Base-by-base conservation (phyloP, 2,329 filamentous ascomycete species). In the Phaeoacremonium minimum region DNA sequence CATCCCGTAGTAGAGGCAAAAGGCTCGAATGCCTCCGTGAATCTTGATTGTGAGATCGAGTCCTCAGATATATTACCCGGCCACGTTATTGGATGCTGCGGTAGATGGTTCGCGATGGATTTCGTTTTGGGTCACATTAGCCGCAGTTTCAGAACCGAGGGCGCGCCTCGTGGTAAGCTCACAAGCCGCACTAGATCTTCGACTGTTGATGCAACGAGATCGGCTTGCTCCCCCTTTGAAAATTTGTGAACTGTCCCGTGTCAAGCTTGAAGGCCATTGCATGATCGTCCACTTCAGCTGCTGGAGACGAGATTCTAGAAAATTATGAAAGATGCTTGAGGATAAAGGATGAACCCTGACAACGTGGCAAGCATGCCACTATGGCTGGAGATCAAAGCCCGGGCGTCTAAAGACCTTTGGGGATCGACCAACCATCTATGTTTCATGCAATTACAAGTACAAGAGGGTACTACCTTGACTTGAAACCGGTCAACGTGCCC, bases 61-160 rank as follows among this genome's bases (percentile, higher is more conserved):
- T 39, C 42, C 39, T 45, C 44, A 44, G 36, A 45, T 47, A 37
- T 40, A 48, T 50, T 45, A 47, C 28, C 43, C 40, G 26, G 22
- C 22, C 22, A 9, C 30, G 17, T 33, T 41, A 34, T 31, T 37
- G 40, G 35, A 46, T 44, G 48, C n/a, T n/a, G n/a, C n/a, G n/a
- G n/a, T n/a, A n/a, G 44, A 43, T 34, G 38, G 26, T 35, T 28
- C 29, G 22, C 22, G 28, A 30, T 42, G 32, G 40, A 40, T 38
- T 43, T 40, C 36, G 39, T 39, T 45, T 44, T 44, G 41, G 42
- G 39, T 43, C 28, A 35, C 33, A 51, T 51, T 53, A 53, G 50
- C 50, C 50, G 49, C 45, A 43, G 50, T 51, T 51, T 53, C 49
- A 51, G 30, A 35, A 45, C 19, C 4, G 32, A 35, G 34, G 38